These are phyloP conservation scores for Puccinia triticina DNA, from an alignment of 1,284 basidiomycete species.

Conservation along the genomic window DNA sequence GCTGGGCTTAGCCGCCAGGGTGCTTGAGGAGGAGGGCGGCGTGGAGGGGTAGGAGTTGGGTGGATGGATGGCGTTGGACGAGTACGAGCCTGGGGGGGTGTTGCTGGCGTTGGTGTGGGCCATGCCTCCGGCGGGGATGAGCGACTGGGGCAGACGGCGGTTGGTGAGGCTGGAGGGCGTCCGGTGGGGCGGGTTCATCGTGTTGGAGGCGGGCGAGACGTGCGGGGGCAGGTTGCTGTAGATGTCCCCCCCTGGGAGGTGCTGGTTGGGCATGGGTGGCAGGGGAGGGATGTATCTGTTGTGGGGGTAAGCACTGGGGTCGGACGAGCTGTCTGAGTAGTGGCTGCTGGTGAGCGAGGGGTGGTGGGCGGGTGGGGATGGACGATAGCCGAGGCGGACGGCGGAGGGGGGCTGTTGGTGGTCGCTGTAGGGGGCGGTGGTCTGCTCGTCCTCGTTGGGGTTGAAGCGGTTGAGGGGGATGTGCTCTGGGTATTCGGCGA, in stretches of 20 bases:
- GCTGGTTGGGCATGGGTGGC: conserved; percentile 6
- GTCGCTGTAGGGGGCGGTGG: background rate
- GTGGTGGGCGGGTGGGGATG: background rate
- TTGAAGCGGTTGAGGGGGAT: conserved; percentile 26
- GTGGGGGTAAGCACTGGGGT: background rate
- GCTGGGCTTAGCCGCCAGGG: background rate
- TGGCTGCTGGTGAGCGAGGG: background rate
- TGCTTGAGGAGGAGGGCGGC: background rate
- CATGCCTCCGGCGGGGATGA: conserved; percentile 3
- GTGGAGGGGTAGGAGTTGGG: background rate
- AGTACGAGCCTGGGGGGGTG: background rate
- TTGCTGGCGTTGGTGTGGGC: background rate
- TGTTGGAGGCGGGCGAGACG: background rate
- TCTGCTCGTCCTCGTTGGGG: background rate
- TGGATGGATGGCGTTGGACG: background rate
- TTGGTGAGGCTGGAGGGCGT: background rate
- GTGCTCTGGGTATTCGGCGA: conserved; percentile 22
- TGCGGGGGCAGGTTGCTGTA: background rate
- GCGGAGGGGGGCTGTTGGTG: background rate
- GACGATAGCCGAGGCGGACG: background rate
- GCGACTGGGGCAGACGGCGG: background rate
- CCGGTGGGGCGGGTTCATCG: background rate
- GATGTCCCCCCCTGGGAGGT: background rate
- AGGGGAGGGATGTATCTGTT: background rate
- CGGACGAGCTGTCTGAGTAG: too few relatives aligned